Base-by-base conservation (phyloP, 2,329 filamentous ascomycete species). In the Anisogramma anomala region DNA sequence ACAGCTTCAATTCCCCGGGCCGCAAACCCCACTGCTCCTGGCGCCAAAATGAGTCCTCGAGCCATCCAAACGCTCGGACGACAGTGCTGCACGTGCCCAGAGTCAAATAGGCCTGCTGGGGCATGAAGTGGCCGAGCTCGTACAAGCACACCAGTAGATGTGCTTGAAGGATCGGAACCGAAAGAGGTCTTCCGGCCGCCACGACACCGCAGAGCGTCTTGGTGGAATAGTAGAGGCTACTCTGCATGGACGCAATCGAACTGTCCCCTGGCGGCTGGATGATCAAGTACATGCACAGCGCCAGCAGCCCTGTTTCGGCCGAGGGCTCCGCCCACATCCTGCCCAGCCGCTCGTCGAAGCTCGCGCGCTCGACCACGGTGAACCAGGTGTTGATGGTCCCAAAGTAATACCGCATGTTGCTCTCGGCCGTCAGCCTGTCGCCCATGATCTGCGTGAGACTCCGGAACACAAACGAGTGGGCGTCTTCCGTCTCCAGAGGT, bases 91-190 rank as follows among this genome's bases (percentile, higher is more conserved):
- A 57, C 4, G 46, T 47, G 2, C 54, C 53, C 5, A 55, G 32
- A 13, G 55, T 49, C 43, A 55, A 40, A 33, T 55, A 57, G 8
- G 54, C 53, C 42, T 57, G 54, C 37, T 55, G 53, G 7, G 53
- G 50, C 50, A 55, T 52, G 17, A 47, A 33, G 19, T 57, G 52
- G 9, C 50, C 49, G 28, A 52, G 51, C 35, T 57, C 55, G 42
- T 57, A 57, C 49, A 55, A 33, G 41, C 52, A 53, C 20, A 57
- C 39, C 13, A 57, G 48, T 23, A 57, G 48, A 31, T 55, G 46
- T 30, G 54, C 50, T 33, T 57, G 55, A 35, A 57, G 32, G 15
- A 56, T 36, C 15, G 46, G 36, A 4, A 48, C 46, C 13, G 54
- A 52, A 7, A 55, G 37, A 3, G 53, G 45, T 13, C 43, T 41